These are phyloP conservation scores for Berkeleyomyces rouxiae DNA, from an alignment of 2,329 filamentous ascomycete genomes.

Conservation along the genomic window DNA sequence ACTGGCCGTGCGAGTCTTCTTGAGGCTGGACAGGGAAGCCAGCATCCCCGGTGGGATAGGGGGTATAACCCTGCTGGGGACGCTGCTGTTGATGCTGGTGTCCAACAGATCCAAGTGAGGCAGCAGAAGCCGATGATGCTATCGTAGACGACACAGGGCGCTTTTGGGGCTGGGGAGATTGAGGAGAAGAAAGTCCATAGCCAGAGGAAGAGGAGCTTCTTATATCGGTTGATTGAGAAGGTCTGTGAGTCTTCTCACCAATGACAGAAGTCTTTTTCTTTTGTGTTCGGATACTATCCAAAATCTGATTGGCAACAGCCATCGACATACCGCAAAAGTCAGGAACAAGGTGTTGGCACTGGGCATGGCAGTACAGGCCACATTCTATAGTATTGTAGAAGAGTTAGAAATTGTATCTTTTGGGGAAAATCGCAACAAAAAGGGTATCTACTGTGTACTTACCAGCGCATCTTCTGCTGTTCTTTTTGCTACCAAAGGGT, in stretches of 20 bases:
- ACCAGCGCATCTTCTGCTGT: conserved; percentile 82
- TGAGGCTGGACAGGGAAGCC: background rate
- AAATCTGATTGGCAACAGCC: conserved; percentile 86
- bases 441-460: conserved; percentile 20
- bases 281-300: conserved; percentile 68
- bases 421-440: background rate
- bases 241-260: conserved; percentile 47
- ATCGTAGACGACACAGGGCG: conserved; percentile 27
- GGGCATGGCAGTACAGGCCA: conserved; percentile 72
- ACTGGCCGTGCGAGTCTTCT: conserved; percentile 14
- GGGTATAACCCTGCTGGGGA: conserved; percentile 21
- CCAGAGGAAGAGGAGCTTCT: conserved; percentile 29
- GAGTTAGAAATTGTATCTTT: conserved; percentile 18
- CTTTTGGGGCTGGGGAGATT: conserved; percentile 16
- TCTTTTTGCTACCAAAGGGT: conserved; percentile 75
- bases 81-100: conserved; percentile 24
- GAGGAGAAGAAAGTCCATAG: conserved; percentile 17
- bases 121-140: conserved; percentile 39
- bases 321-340: conserved; percentile 99
- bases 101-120: conserved; percentile 40
- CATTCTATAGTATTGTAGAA: conserved; percentile 48
- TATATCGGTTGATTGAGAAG: conserved; percentile 22
- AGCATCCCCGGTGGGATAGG: conserved; percentile 8
- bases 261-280: conserved; percentile 49
- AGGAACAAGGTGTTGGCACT: conserved; percentile 86